These are phyloP conservation scores for Huiozyma naganishii DNA, from an alignment of 805 yeast species.

Conservation along the genomic window DNA sequence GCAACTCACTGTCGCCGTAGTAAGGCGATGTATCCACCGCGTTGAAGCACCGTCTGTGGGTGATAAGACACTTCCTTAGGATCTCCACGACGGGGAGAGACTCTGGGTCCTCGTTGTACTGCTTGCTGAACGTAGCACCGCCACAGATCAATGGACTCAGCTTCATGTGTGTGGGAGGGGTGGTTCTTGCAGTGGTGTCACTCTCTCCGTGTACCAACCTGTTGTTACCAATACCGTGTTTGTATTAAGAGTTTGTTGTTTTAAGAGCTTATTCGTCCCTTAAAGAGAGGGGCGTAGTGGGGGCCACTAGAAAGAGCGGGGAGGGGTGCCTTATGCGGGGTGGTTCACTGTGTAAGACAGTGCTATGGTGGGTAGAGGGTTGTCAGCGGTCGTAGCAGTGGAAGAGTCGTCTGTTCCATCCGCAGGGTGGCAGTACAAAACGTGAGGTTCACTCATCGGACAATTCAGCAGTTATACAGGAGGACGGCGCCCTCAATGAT, in stretches of 20 bases:
- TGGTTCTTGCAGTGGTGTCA: background rate
- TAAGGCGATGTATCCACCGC: constrained; percentile 90
- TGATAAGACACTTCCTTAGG: constrained; percentile 45
- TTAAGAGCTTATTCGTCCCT: background rate
- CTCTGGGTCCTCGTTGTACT: constrained; percentile 63
- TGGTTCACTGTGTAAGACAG: no score
- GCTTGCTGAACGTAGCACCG: constrained; percentile 80
- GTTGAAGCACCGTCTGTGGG: constrained; percentile 4
- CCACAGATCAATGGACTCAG: constrained; percentile 36
- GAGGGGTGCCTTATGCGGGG: background rate
- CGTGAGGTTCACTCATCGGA: no score
- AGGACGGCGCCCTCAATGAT: no score
- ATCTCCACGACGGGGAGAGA: constrained; percentile 47
- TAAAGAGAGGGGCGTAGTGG: background rate
- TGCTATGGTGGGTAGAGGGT: no score
- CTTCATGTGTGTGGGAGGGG: background rate
- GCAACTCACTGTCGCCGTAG: constrained; percentile 76
- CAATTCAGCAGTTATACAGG: no score
- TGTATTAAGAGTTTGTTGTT: background rate
- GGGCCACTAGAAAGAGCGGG: background rate
- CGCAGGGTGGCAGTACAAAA: no score
- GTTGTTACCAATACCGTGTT: background rate
- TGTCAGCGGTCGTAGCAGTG: no score
- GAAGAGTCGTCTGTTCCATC: no score
- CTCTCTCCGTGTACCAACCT: background rate